Conservation (phyloP, 2,329 filamentous ascomycete species). For the Plectosphaerella plurivora region DNA sequence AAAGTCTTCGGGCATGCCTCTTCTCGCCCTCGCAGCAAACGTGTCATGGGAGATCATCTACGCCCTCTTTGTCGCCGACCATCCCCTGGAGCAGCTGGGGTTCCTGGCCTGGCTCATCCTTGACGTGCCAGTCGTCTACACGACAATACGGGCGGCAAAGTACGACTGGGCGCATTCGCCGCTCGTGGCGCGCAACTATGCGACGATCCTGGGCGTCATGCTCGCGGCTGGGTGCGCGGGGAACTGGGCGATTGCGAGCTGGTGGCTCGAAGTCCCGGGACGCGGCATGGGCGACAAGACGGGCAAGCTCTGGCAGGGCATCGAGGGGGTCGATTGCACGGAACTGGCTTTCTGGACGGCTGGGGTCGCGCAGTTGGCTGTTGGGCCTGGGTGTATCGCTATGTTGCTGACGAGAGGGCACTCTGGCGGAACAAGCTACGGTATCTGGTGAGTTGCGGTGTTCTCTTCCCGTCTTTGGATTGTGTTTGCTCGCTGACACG, state of each 20-base stretch:
- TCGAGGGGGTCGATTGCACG: slow-evolving; percentile 38
- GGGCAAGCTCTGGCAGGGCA: slow-evolving; percentile 37
- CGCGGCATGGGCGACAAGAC: slow-evolving; percentile 36
- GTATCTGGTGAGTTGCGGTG: slow-evolving; percentile 38
- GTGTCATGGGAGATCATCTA: slow-evolving; percentile 49
- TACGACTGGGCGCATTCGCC: slow-evolving; percentile 37
- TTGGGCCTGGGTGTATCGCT: slow-evolving; percentile 32
- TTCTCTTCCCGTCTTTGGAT: not conserved
- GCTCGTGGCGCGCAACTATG: slow-evolving; percentile 34
- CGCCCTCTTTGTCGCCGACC: slow-evolving; percentile 39
- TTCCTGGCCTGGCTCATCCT: slow-evolving; percentile 45
- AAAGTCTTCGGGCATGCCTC: slow-evolving; percentile 43
- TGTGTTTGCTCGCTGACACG: slow-evolving; percentile 3
- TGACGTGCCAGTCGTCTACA: slow-evolving; percentile 42
- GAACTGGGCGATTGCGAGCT: slow-evolving; percentile 37
- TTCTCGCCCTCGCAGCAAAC: slow-evolving; percentile 43
- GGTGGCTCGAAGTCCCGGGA: slow-evolving; percentile 41
- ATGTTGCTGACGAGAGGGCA: slow-evolving; percentile 42
- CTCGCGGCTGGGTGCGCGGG: slow-evolving; percentile 29
- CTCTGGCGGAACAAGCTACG: slow-evolving; percentile 42
- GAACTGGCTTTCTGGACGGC: slow-evolving; percentile 47
- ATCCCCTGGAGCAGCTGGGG: slow-evolving; percentile 34
- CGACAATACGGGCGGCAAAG: slow-evolving; percentile 36
- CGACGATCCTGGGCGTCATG: slow-evolving; percentile 27
- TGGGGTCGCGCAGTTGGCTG: slow-evolving; percentile 34